Base-by-base conservation (phyloP, 805 yeast species). In the Kazachstania africana region DNA sequence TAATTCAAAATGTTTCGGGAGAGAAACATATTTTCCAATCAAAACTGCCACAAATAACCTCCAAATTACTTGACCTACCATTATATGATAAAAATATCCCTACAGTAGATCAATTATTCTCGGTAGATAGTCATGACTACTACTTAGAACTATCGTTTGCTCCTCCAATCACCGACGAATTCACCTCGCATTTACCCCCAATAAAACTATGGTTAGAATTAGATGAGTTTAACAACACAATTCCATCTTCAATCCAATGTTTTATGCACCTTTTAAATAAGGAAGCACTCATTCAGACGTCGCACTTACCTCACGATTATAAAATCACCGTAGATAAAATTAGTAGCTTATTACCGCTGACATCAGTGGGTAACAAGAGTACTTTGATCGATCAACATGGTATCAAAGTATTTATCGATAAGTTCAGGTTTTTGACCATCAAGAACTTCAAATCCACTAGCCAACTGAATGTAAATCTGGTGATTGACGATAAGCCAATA, bases 381-480 rank as follows among this genome's bases (percentile, higher is more conserved):
- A n/a, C n/a, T n/a, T n/a, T n/a, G n/a, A n/a, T 44, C 40, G 44
- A 40, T 12, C 73, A 69, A 44, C 66, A 66, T 1, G 72, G 68
- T 2, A 37, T 69, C n/a, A 47, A 44, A 26, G 38, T 45, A 16
- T 69, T 66, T 38, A 55, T 70, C 35, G 36, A 39, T 3, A 28
- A 36, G 9, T 35, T 47, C 6, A 35, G 34, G 19, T 31, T 16
- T 14, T 15, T 16, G 3, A 26, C 24, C 5, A 10, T 23, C 5
- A 16, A 27, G 10, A 15, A 28, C 4, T 24, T 19, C 9, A 25
- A 18, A 9, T 12, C 22, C 16, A 18, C 17, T 24, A 8, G 28
- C 12, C 15, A 25, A 13, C 8, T 33, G 1, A 16, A 24, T n/a
- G 13, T 32, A 4, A 33, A 33, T 15, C n/a, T 33, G 15, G 29